These are phyloP conservation scores for Zygosaccharomyces lentus DNA, from an alignment of 805 yeast genomes.

Conservation along the genomic window DNA sequence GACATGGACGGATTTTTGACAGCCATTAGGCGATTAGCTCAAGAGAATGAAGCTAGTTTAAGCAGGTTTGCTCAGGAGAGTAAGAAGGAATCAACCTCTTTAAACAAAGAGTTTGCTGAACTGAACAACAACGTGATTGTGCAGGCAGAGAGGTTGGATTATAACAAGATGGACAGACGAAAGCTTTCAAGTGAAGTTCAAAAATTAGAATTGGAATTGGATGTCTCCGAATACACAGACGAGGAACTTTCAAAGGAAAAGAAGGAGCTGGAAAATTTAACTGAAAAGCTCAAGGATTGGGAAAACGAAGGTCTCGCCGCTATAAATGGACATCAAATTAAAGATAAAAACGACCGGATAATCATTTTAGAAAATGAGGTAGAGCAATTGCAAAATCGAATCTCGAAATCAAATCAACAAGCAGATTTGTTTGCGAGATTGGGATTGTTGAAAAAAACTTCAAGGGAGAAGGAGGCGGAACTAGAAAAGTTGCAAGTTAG, in stretches of 20 bases:
- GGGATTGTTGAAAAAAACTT: conserved; percentile 33
- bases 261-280: conserved; percentile 39
- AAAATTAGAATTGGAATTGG: conserved; percentile 39
- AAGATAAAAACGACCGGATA: conserved; percentile 38
- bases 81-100: conserved; percentile 8
- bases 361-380: conserved; percentile 40
- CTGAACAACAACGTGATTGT: conserved; percentile 28
- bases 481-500: conserved; percentile 8
- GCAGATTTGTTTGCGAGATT: conserved; percentile 56
- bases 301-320: conserved; percentile 32
- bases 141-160: conserved; percentile 39
- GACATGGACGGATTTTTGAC: conserved; percentile 3
- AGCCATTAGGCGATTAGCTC: conserved; percentile 1
- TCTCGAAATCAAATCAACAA: conserved; percentile 51
- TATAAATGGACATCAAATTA: conserved; percentile 36
- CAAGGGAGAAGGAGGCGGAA: conserved; percentile 17
- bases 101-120: conserved; percentile 16
- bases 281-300: conserved; percentile 33
- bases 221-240: conserved; percentile 40
- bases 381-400: conserved; percentile 50
- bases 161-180: conserved; percentile 43
- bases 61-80: conserved; percentile 15
- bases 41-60: conserved; percentile 9
- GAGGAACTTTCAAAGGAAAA: conserved; percentile 46
- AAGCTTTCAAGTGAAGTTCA: conserved; percentile 36